These are phyloP conservation scores for Artemisia tridentata DNA, from an alignment of 129 eudicot genomes.

Conservation along the genomic window DNA sequence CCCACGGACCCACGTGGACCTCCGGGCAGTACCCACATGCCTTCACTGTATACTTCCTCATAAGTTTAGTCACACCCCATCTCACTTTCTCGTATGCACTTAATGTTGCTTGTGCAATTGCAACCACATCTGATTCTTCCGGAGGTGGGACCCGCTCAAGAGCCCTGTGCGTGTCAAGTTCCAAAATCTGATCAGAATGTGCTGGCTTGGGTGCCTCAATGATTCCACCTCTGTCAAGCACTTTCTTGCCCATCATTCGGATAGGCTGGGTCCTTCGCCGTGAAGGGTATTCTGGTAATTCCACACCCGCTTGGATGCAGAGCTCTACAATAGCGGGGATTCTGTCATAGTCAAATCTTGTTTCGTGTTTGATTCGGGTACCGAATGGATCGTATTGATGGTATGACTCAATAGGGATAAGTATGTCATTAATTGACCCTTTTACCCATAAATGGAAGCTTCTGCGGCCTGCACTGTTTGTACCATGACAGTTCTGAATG, in stretches of 20 bases:
- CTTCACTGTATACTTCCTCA: constrained; percentile 80
- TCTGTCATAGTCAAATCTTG: constrained; percentile 74
- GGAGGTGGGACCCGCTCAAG: constrained; percentile 68
- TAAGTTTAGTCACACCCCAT: constrained; percentile 75
- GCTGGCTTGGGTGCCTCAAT: constrained; percentile 39
- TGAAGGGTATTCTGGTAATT: constrained; percentile 79
- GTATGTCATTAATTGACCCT: constrained; percentile 87
- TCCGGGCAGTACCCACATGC: constrained; percentile 98
- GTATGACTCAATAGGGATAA: constrained; percentile 84
- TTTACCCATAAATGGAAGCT: constrained; percentile 84
- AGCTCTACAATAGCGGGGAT: constrained; percentile 95
- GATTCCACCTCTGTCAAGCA: constrained; percentile 71
- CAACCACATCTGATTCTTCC: constrained; percentile 38
- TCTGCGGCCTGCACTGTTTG: constrained; percentile 52
- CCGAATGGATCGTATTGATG: constrained; percentile 93
- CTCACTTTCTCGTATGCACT: constrained; percentile 72
- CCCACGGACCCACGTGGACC: constrained; percentile 99
- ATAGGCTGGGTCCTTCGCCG: constrained; percentile 84
- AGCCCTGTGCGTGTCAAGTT: constrained; percentile 78
- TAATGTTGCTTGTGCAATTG: constrained; percentile 57
- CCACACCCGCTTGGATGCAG: constrained; percentile 97
- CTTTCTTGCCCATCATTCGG: constrained; percentile 81
- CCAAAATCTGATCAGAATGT: constrained; percentile 33
- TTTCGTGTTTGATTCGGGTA: constrained; percentile 82
- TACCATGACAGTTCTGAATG: constrained; percentile 74